phyloP scores from a whole-genome alignment of 352 stramenopile genomes.

The Globisporangium parvum region DNA sequence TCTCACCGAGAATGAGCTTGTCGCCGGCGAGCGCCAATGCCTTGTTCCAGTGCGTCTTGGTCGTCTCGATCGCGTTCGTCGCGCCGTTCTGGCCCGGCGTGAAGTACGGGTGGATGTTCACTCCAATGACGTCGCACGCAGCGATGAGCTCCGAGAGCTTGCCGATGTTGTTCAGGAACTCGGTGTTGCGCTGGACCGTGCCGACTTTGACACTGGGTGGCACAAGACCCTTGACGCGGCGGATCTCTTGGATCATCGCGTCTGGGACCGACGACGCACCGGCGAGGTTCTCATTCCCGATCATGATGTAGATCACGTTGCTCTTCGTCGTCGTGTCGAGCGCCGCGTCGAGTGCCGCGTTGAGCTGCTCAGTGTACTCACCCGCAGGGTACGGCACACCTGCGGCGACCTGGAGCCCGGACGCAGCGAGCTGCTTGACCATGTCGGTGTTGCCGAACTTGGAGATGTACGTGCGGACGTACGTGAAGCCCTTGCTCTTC shows the following conservation, averaged over 20 bases:
- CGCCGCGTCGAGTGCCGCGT: conserved; percentile 31
- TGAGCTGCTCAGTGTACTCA: conserved; percentile 38
- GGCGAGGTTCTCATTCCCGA: conserved; percentile 66
- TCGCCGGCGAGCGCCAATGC: conserved; percentile 28
- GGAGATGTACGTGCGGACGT: conserved; percentile 67
- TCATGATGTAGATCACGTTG: conserved; percentile 50
- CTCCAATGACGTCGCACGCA: conserved; percentile 37
- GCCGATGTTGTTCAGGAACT: conserved; percentile 33
- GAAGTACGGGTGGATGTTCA: conserved; percentile 65
- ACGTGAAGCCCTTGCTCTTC: conserved; percentile 41
- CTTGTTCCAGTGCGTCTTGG: conserved; percentile 42
- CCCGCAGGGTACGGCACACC: conserved; percentile 43
- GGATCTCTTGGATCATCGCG: conserved; percentile 44
- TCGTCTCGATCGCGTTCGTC: conserved; percentile 30
- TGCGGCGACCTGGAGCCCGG: conserved; percentile 39
- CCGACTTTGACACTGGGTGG: conserved; percentile 42
- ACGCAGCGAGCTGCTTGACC: conserved; percentile 35
- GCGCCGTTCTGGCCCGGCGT: conserved; percentile 22
- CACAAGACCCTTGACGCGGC: conserved; percentile 39
- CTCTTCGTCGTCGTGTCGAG: conserved; percentile 32
- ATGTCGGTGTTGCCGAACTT: conserved; percentile 48
- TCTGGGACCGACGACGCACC: conserved; percentile 20
- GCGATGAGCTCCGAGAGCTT: conserved; percentile 34
- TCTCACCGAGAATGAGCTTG: conserved; percentile 53
- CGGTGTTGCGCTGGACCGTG: conserved; percentile 61